Conservation (phyloP, 495 filamentous ascomycete genomes). For the Hyaloscypha variabilis region DNA sequence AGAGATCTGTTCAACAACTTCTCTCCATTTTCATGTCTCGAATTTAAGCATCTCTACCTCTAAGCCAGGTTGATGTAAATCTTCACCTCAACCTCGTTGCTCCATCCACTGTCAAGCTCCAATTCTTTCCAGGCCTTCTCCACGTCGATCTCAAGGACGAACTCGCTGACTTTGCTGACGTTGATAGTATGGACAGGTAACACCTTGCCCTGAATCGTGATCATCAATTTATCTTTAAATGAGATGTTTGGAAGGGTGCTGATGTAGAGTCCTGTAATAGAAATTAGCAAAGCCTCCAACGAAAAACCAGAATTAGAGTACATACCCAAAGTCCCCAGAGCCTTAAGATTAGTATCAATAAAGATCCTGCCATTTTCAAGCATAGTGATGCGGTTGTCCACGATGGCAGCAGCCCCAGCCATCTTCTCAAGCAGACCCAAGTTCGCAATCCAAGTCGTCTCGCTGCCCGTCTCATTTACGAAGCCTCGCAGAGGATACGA, state of each 20-base stretch:
- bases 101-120: conserved; percentile 73
- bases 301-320: too few relatives aligned
- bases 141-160: conserved; percentile 77
- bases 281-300: too few relatives aligned
- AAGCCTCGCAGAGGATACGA: conserved; percentile 67
- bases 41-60: neutral
- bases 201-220: conserved; percentile 69
- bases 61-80: conserved; percentile 48
- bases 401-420: conserved; percentile 81
- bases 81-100: conserved; percentile 79
- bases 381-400: conserved; percentile 56
- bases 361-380: conserved; percentile 62
- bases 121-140: conserved; percentile 78
- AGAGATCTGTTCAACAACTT: too few relatives aligned
- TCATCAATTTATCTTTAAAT: conserved; percentile 71
- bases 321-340: conserved; percentile 75
- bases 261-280: conserved; percentile 63
- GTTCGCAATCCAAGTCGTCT: conserved; percentile 56
- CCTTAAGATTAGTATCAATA: conserved; percentile 72
- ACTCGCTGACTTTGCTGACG: conserved; percentile 52
- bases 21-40: too few relatives aligned
- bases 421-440: conserved; percentile 87
- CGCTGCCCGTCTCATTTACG: conserved; percentile 40
- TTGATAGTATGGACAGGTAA: conserved; percentile 68
- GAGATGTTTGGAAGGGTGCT: conserved; percentile 62